These are phyloP conservation scores for Pseudogymnoascus sp. DNA, from an alignment of 2,329 filamentous ascomycete genomes.

Conservation along the genomic window DNA sequence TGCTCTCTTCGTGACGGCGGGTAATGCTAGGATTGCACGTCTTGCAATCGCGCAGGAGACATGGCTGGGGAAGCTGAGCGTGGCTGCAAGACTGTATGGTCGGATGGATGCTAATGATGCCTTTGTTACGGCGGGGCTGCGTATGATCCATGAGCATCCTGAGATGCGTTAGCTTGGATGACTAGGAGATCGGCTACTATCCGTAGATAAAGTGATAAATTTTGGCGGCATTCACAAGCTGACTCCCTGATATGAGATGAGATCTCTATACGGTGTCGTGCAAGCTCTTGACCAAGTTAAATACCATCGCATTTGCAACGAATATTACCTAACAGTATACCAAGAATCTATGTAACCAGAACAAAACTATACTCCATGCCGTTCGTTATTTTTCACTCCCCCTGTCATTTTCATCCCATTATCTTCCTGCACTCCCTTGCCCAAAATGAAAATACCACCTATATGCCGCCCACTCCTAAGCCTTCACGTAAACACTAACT, in stretches of 20 bases:
- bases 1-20: slow-evolving; percentile 12
- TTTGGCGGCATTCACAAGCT: neutral
- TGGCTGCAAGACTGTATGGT: slow-evolving; percentile 15
- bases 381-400: neutral
- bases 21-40: slow-evolving; percentile 13
- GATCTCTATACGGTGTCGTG: neutral
- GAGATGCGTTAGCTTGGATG: neutral
- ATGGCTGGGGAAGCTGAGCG: slow-evolving; percentile 14
- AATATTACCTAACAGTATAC: neutral
- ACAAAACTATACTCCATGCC: neutral
- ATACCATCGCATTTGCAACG: neutral
- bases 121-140: neutral
- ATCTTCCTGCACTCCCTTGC: neutral
- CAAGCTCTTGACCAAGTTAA: neutral
- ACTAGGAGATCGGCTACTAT: neutral
- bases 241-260: neutral
- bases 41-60: slow-evolving; percentile 14
- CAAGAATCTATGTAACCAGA: neutral
- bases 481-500: neutral
- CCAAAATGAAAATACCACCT: neutral
- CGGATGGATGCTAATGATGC: slow-evolving; percentile 5
- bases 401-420: neutral
- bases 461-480: neutral
- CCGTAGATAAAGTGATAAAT: neutral
- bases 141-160: neutral